Evolutionary conservation across 208 protist species (phyloP), one percentile per base, ranked within the genome.

Genomic region (Vickermania spadyakhi): DNA sequence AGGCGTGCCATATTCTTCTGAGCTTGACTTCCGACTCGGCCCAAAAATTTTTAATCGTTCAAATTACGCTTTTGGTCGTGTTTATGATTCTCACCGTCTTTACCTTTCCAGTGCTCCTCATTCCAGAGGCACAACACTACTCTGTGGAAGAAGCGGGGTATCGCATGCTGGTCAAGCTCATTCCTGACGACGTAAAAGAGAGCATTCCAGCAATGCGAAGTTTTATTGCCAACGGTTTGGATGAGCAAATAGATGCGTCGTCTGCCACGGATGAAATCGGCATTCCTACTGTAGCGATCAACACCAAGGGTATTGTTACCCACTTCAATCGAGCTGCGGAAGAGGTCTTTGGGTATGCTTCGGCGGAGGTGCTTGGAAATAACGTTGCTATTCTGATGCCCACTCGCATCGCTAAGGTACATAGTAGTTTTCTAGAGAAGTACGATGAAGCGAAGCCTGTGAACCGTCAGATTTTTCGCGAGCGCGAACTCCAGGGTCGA

Each of bases 311-410:
- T 18, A 51, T 31, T n/a, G 55, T 59, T 11, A 59, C 55, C 5
- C 55, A 41, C 28, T 22, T 74, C 56, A 78, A 75, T 45, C 53
- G 52, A 3, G 23, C 13, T 11, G 72, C 72, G 4, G 61, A 75
- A 45, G 61, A 71, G 5, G 23, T 51, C 28, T 78, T 78, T 58
- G 68, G 64, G 21, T 75, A 60, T 52, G 23, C 62, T 11, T 2
- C 60, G 3, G 68, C 55, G 4, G 61, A 78, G 36, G 69, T 78
- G 53, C 14, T 73, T 27, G 72, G 72, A 22, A 74, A 75, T 31
- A 75, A 86, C 54, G 70, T 86, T 11, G 66, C 59, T 26, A 75
- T 84, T 28, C 51, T 86, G 23, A 84, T 84, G 76, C 61, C 76
- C 2, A 18, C 28, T 1, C 55, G 62, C 14, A 60, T 80, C n/a